Percentiles rank a stretch among this genome's conserved stretches.
phyloP scores from a whole-genome alignment of 2,329 filamentous ascomycete species.

The Colletotrichum australisinense region DNA sequence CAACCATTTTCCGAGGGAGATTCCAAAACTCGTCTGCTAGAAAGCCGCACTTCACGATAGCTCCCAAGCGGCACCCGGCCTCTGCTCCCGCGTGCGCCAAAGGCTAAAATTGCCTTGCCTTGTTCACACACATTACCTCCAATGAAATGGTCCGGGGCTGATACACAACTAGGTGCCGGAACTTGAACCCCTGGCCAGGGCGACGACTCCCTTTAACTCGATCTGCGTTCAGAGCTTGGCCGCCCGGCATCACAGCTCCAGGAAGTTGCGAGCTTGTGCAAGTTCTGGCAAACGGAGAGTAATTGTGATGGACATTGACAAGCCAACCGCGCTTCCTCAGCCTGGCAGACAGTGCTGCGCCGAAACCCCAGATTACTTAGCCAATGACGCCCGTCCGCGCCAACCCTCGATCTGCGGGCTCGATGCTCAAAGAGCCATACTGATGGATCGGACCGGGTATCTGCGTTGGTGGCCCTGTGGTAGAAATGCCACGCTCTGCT shows the following conservation, averaged over 20 bases:
- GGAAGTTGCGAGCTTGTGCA: not conserved
- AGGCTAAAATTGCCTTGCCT: not conserved
- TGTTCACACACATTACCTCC: not conserved
- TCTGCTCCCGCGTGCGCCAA: not conserved
- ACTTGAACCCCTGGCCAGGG: conserved; percentile 23
- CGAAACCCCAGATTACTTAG: not conserved
- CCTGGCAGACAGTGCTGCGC: not conserved
- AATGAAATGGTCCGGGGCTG: not conserved
- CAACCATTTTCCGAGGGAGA: not conserved
- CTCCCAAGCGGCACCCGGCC: not conserved
- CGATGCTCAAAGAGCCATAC: conserved; percentile 19
- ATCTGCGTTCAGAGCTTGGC: conserved; percentile 13
- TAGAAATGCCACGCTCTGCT: not conserved
- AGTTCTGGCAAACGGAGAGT: not conserved
- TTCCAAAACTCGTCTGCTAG: not conserved
- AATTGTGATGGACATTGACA: conserved; percentile 6
- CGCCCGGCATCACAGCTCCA: conserved; percentile 16
- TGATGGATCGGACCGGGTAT: not conserved
- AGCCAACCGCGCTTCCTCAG: not conserved
- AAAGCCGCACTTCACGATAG: not conserved
- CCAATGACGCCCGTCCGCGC: conserved; percentile 11
- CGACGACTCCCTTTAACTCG: conserved; percentile 3
- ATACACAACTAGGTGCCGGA: not conserved
- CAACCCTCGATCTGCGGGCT: conserved; percentile 22
- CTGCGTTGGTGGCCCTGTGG: not conserved